Evolutionary conservation across 495 filamentous ascomycete genomes (phyloP).

Genomic region (Endocarpon pusillum): DNA sequence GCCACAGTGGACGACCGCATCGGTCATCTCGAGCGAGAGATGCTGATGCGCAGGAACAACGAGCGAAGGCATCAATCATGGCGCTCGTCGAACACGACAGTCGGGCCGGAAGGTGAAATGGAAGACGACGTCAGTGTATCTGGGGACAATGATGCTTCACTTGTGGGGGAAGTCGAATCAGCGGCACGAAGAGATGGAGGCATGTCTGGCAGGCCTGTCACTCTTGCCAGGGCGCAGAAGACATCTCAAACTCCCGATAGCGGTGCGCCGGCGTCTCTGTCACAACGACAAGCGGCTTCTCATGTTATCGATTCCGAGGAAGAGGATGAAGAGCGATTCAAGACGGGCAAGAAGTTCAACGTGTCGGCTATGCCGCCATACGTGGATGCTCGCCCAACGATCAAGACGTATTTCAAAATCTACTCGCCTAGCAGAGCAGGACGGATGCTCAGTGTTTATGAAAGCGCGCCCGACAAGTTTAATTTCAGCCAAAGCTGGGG

Average conservation of each 20-base stretch:
- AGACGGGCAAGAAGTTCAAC: slow-evolving; percentile 5
- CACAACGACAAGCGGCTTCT: slow-evolving; percentile 2
- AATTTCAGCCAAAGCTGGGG: slow-evolving; percentile 49
- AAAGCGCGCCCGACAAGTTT: slow-evolving; percentile 39
- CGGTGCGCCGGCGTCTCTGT: slow-evolving; percentile 4
- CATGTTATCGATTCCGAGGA: slow-evolving; percentile 9
- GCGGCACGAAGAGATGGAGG: not conserved
- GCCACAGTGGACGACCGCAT: slow-evolving; percentile 30
- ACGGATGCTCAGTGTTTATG: slow-evolving; percentile 38
- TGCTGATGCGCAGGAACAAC: slow-evolving; percentile 22
- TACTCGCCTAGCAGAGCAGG: slow-evolving; percentile 40
- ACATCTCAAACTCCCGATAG: slow-evolving; percentile 11
- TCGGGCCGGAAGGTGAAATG: slow-evolving; percentile 3
- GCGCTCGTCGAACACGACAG: slow-evolving; percentile 4
- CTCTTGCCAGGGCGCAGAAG: slow-evolving; percentile 4
- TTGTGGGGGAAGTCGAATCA: slow-evolving; percentile 11
- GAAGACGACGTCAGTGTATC: slow-evolving; percentile 25
- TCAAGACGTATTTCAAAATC: slow-evolving; percentile 48
- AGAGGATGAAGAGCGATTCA: slow-evolving; percentile 10
- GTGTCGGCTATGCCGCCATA: slow-evolving; percentile 33
- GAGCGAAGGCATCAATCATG: slow-evolving; percentile 17
- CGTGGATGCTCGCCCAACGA: slow-evolving; percentile 35
- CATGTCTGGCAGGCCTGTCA: too few relatives aligned
- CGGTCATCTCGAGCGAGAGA: slow-evolving; percentile 28
- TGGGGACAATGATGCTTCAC: slow-evolving; percentile 19